Conservation (phyloP, 352 stramenopile genomes). For the Globisporangium splendens region DNA sequence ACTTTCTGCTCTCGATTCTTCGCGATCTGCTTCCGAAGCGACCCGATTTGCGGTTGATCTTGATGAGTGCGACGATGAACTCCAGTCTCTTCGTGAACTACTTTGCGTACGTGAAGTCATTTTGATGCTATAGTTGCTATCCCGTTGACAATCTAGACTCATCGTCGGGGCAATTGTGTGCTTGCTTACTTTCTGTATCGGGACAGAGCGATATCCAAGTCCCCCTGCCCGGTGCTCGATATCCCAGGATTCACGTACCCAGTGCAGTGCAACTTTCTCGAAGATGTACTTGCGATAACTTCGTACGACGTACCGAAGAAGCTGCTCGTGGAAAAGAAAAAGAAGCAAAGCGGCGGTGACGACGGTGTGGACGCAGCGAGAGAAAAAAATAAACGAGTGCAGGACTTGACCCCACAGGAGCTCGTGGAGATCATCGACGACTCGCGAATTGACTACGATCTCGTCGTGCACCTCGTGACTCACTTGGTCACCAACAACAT, state of each 20-base stretch:
- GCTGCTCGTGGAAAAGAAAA: conserved; percentile 50
- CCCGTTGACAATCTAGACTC: neutral
- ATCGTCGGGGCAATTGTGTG: neutral
- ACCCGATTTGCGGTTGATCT: conserved; percentile 86
- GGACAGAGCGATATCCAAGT: conserved; percentile 9
- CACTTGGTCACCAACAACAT: conserved; percentile 48
- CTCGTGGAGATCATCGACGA: conserved; percentile 84
- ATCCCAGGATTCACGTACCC: conserved; percentile 87
- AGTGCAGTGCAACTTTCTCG: conserved; percentile 73
- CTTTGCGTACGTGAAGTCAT: conserved; percentile 64
- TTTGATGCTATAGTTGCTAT: neutral
- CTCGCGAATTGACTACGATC: conserved; percentile 92
- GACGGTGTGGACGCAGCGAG: conserved; percentile 10
- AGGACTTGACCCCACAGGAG: conserved; percentile 35
- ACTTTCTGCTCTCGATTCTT: conserved; percentile 95
- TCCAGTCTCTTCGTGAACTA: conserved; percentile 86
- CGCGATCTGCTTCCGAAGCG: conserved; percentile 71
- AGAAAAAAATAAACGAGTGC: conserved; percentile 25
- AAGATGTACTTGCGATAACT: conserved; percentile 66
- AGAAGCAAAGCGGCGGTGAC: conserved; percentile 31
- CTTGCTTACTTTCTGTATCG: neutral
- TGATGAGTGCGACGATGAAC: conserved; percentile 97
- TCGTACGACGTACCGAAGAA: conserved; percentile 61
- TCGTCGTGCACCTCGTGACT: conserved; percentile 84
- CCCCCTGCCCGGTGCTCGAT: conserved; percentile 67